Conservation (phyloP, 1,139 yeast genomes). For the Wickerhamomyces sp. region DNA sequence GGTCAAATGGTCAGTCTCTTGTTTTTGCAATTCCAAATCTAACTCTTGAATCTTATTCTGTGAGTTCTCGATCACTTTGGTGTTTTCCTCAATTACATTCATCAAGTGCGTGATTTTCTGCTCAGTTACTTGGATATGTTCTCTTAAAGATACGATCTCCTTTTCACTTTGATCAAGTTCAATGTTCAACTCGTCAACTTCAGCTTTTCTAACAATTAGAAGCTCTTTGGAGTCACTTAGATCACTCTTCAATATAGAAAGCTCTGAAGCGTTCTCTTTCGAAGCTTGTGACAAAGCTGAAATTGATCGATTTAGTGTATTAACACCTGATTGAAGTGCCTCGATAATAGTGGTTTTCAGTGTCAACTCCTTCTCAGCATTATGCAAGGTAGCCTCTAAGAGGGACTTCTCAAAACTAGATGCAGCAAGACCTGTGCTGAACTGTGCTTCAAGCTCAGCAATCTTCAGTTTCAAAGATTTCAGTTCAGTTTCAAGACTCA, state of each 20-base stretch:
- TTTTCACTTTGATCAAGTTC: constrained; percentile 16
- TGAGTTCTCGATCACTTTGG: constrained; percentile 22
- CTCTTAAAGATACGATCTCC: constrained; percentile 8
- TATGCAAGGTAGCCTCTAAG: background rate
- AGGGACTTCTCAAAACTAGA: background rate
- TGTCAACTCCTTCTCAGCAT: constrained; percentile 1
- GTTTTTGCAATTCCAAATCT: constrained; percentile 23
- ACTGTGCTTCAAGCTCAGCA: background rate
- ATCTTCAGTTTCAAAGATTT: background rate
- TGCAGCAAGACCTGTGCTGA: no score
- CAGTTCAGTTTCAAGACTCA: background rate
- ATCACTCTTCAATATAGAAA: constrained; percentile 1
- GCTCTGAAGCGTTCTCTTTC: background rate
- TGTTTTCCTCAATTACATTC: constrained; percentile 10
- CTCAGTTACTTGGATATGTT: constrained; percentile 9
- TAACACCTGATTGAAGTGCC: constrained; percentile 15
- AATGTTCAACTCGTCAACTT: constrained; percentile 20
- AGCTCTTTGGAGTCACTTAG: constrained; percentile 16
- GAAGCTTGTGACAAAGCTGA: background rate
- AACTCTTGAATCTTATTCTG: constrained; percentile 22
- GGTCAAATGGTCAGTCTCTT: constrained; percentile 30
- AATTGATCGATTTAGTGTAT: constrained; percentile 8
- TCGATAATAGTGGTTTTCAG: constrained; percentile 9
- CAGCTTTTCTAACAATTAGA: constrained; percentile 18
- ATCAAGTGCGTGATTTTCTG: constrained; percentile 9